These are phyloP conservation scores for Polytrichum formosum DNA, from an alignment of 225 moss, liverwort and hornwort species.

Conservation along the genomic window DNA sequence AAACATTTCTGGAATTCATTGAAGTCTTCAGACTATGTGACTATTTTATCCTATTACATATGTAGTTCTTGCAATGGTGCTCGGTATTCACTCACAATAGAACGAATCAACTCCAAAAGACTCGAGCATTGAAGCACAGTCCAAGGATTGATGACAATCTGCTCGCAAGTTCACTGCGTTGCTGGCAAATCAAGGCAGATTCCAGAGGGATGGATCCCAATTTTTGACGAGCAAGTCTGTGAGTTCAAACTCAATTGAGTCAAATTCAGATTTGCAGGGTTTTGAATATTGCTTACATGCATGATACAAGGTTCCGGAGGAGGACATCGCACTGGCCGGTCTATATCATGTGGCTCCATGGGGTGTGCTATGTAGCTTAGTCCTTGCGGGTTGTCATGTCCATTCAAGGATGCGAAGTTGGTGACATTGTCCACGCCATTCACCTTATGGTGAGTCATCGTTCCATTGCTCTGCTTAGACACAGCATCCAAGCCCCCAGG, in stretches of 20 bases:
- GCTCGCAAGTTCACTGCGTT: background rate
- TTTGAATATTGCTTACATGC: slow-evolving; percentile 20
- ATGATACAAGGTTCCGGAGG: slow-evolving; percentile 55
- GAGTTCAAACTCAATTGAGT: background rate
- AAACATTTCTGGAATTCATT: no score
- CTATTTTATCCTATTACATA: no score
- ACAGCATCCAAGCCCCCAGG: background rate
- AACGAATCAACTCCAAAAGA: no score
- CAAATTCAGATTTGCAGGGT: background rate
- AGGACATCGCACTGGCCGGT: slow-evolving; percentile 47
- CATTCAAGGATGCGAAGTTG: slow-evolving; percentile 34
- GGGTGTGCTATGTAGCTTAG: slow-evolving; percentile 40
- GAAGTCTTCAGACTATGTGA: no score
- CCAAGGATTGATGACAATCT: background rate
- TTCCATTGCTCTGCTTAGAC: slow-evolving; percentile 23
- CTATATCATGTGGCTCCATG: slow-evolving; percentile 39
- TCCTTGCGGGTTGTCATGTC: slow-evolving; percentile 26
- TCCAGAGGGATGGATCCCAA: background rate
- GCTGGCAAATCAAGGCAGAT: background rate
- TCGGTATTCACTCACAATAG: no score
- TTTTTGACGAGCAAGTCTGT: background rate
- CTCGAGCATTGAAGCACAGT: no score
- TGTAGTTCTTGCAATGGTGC: no score
- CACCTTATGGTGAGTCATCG: slow-evolving; percentile 19
- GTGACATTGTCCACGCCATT: slow-evolving; percentile 21